These are phyloP conservation scores for Scopulariopsis brevicaulis DNA, from an alignment of 2,329 filamentous ascomycete genomes.

Conservation along the genomic window DNA sequence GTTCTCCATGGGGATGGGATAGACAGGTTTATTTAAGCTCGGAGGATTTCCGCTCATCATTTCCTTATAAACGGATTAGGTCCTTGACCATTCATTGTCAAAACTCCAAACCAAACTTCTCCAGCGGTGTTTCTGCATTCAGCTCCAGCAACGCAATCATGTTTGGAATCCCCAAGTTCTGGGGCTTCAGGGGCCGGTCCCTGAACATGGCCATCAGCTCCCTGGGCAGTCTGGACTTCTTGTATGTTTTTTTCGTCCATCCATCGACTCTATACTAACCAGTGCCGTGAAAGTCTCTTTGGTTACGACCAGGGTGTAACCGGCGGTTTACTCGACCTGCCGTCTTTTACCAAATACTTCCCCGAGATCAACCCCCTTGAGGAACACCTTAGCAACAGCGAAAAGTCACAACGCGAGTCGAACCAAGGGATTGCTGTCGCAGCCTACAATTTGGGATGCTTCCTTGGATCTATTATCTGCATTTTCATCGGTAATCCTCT, in stretches of 20 bases:
- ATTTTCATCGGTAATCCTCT: neutral
- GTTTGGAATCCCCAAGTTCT: conserved; percentile 8
- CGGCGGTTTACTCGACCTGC: conserved; percentile 55
- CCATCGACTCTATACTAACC: neutral
- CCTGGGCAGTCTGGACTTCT: conserved; percentile 9
- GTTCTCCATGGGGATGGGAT: neutral
- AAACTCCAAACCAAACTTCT: neutral
- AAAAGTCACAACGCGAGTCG: neutral
- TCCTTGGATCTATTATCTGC: neutral
- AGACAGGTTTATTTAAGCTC: neutral
- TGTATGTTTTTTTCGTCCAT: neutral
- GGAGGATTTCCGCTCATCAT: neutral
- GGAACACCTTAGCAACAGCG: neutral
- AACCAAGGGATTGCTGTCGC: conserved; percentile 35
- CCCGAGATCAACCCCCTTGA: conserved; percentile 14
- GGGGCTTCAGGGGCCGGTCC: conserved; percentile 8
- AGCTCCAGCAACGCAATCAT: neutral
- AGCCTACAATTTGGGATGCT: conserved; percentile 49
- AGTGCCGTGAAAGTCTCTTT: neutral
- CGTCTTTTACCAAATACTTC: neutral
- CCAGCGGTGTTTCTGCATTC: neutral
- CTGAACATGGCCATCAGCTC: conserved; percentile 10
- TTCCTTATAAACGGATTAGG: neutral
- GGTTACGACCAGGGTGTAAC: conserved; percentile 24
- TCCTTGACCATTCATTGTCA: neutral